A percentile compares a stretch with the other conserved stretches of the same genome.
These are phyloP conservation scores for Gyromitra esculenta DNA, from an alignment of 2,329 filamentous ascomycete species.

Conservation along the genomic window DNA sequence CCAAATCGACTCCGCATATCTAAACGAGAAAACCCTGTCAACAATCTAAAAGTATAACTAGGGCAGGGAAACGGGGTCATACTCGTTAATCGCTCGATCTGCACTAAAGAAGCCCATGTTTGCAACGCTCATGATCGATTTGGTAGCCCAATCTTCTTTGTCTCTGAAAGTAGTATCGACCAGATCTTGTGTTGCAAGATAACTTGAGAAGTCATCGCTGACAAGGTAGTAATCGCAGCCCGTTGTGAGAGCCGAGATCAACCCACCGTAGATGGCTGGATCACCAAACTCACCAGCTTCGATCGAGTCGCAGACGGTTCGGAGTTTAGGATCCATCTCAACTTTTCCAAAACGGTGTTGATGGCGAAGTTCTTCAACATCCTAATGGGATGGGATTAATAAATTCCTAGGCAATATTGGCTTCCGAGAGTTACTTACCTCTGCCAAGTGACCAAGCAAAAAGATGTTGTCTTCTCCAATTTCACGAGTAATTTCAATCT, in stretches of 20 bases:
- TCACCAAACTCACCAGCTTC: conserved; percentile 83
- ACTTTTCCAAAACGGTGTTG: conserved; percentile 84
- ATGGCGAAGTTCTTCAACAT: conserved; percentile 95
- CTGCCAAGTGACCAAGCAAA: conserved; percentile 93
- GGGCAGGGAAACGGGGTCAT: conserved; percentile 2
- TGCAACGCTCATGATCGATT: conserved; percentile 86
- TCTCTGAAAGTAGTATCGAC: conserved; percentile 93
- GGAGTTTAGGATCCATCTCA: conserved; percentile 77
- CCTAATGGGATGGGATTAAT: conserved; percentile 60
- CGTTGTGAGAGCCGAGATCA: conserved; percentile 84
- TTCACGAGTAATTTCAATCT: conserved; percentile 97
- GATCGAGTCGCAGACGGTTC: conserved; percentile 85
- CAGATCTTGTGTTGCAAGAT: conserved; percentile 86
- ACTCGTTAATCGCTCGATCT: conserved; percentile 56
- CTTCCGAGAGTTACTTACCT: conserved; percentile 61
- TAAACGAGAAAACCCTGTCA: conserved; percentile 28
- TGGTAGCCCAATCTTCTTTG: conserved; percentile 90
- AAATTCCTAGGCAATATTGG: background rate
- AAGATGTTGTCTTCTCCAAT: conserved; percentile 98
- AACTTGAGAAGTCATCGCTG: conserved; percentile 95
- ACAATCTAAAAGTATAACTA: conserved; percentile 68
- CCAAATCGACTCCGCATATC: conserved; percentile 95
- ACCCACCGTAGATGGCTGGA: conserved; percentile 77
- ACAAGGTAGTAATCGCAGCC: conserved; percentile 98
- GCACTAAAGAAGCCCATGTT: conserved; percentile 72